Conservation (phyloP, 1,284 basidiomycete species). For the Ustilago shanxiensis region DNA sequence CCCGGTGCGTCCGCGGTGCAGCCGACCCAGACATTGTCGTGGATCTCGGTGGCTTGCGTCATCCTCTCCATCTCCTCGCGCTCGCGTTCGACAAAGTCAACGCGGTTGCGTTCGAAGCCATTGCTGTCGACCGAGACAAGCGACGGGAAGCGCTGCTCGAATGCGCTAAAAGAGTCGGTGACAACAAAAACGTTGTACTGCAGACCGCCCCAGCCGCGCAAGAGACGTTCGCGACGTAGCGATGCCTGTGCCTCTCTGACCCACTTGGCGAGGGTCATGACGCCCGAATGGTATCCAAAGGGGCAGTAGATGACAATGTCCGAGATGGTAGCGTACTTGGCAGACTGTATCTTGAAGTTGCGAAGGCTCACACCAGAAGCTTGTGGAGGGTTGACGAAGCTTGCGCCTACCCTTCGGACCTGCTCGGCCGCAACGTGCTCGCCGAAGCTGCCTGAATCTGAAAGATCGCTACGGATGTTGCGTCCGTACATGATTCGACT, state of each 20-base stretch:
- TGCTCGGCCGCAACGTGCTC: constrained; percentile 23
- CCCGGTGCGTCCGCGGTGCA: constrained; percentile 56
- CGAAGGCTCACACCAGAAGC: constrained; percentile 62
- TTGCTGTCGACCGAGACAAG: constrained; percentile 74
- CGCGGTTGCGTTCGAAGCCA: constrained; percentile 71
- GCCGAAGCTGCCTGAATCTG: constrained; percentile 21
- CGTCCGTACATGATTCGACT: constrained; percentile 39
- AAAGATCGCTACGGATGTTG: constrained; percentile 27
- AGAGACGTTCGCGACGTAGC: constrained; percentile 71
- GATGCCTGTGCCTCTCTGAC: constrained; percentile 63
- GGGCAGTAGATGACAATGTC: constrained; percentile 85
- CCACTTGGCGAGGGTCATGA: constrained; percentile 55
- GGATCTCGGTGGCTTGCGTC: constrained; percentile 85
- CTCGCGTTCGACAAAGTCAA: constrained; percentile 76
- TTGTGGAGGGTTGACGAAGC: constrained; percentile 51
- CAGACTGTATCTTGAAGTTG: constrained; percentile 71
- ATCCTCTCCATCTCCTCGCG: constrained; percentile 89
- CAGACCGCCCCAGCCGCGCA: constrained; percentile 75
- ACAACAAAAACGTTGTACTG: constrained; percentile 89
- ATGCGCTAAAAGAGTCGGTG: constrained; percentile 75
- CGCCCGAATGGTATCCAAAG: constrained; percentile 59
- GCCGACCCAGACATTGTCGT: constrained; percentile 73
- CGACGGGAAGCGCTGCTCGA: constrained; percentile 73
- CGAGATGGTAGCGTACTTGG: constrained; percentile 87
- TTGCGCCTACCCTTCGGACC: constrained; percentile 30